phyloP scores from a whole-genome alignment of 305 asterid genomes.

The Solanum hybrid region DNA sequence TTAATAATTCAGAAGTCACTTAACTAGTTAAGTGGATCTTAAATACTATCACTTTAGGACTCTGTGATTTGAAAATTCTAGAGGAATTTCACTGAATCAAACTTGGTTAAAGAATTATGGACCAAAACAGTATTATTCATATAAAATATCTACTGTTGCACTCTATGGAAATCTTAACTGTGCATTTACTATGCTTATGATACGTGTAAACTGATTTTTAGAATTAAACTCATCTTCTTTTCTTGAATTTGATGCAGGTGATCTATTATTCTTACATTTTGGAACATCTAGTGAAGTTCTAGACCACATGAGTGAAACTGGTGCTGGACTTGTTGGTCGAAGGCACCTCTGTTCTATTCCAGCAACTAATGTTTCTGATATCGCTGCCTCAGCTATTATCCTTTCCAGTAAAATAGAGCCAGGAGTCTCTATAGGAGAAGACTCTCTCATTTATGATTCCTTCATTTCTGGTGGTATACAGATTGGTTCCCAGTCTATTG shows the following conservation, averaged over 20 bases:
- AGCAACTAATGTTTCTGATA: constrained; percentile 79
- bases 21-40: not conserved
- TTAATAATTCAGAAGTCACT: not conserved
- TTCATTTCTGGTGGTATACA: constrained; percentile 58
- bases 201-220: not conserved
- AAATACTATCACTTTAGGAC: not conserved
- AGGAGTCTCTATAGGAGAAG: constrained; percentile 86
- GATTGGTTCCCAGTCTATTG: constrained; percentile 87
- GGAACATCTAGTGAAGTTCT: constrained; percentile 97
- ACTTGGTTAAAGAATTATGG: not conserved
- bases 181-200: not conserved
- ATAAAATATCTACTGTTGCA: not conserved
- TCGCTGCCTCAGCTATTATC: constrained; percentile 83
- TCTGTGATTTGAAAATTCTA: not conserved
- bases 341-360: constrained; percentile 93
- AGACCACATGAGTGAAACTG: constrained; percentile 80
- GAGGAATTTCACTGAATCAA: not conserved
- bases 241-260: constrained; percentile 38
- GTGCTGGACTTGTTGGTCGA: constrained; percentile 77
- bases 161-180: not conserved
- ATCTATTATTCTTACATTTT: constrained; percentile 83
- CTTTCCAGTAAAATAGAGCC: constrained; percentile 75
- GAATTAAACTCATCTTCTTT: not conserved
- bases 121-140: not conserved
- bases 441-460: constrained; percentile 84